Evolutionary conservation across 345 rosid genomes (phyloP).

Genomic region (Populus pruinosa): DNA sequence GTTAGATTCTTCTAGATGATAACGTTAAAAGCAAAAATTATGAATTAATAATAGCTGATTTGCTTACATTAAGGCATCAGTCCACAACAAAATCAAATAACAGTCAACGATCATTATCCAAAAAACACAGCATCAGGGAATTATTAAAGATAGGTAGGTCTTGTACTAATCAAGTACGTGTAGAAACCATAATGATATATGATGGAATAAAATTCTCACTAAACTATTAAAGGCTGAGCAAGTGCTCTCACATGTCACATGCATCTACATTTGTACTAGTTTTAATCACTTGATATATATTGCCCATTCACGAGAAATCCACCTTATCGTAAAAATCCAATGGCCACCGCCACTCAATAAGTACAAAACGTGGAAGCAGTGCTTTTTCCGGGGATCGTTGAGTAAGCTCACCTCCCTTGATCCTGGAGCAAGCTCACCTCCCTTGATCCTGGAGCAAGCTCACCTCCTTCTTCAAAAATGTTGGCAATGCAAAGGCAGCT

Average conservation of each 20-base stretch:
- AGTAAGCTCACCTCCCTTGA: not conserved
- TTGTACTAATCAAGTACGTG: no score
- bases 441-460: conserved; percentile 30
- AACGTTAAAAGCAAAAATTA: no score
- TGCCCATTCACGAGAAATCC: not conserved
- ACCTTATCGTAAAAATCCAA: not conserved
- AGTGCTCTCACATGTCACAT: not conserved
- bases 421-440: conserved; percentile 43
- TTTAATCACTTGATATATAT: not conserved
- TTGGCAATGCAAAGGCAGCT: conserved; percentile 84
- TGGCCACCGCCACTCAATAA: not conserved
- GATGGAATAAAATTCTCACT: no score
- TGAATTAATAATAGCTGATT: no score
- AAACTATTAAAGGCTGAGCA: not conserved
- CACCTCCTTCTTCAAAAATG: conserved; percentile 79
- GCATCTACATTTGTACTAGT: not conserved
- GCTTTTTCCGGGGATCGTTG: not conserved
- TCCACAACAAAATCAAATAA: no score
- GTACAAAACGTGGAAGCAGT: no score
- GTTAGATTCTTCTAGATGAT: no score
- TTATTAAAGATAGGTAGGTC: no score
- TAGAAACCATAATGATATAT: no score
- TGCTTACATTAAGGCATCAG: no score
- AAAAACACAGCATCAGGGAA: no score
- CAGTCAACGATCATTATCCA: no score